These are phyloP conservation scores for Funneliformis caledonium DNA, from an alignment of 371 early-diverging fungal species.

Conservation along the genomic window DNA sequence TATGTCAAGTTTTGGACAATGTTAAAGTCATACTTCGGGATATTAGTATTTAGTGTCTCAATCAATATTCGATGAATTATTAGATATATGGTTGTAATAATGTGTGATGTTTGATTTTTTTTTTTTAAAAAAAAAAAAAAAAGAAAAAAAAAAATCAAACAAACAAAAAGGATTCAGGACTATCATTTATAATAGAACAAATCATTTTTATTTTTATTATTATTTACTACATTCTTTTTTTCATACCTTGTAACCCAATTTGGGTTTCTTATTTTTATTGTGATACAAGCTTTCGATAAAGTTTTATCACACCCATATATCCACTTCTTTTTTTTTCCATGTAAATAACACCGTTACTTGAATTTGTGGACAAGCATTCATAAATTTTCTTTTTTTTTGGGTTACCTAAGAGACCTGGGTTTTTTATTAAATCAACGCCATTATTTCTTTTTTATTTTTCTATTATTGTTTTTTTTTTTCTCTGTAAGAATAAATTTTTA, in stretches of 20 bases:
- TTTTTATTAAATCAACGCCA: background rate
- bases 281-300: background rate
- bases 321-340: background rate
- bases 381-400: background rate
- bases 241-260: background rate
- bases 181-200: constrained; percentile 14
- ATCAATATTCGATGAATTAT: background rate
- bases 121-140: background rate
- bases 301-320: background rate
- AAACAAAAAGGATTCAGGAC: background rate
- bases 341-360: constrained; percentile 20
- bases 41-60: too few species aligned
- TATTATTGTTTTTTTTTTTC: background rate
- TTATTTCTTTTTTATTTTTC: background rate
- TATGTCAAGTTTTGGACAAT: constrained; percentile 20
- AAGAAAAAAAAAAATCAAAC: background rate
- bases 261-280: constrained; percentile 19
- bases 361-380: constrained; percentile 25
- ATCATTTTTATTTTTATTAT: constrained; percentile 8
- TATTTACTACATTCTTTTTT: background rate
- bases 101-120: background rate
- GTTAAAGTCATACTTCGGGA: background rate
- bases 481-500: constrained; percentile 11
- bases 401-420: background rate
- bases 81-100: constrained; percentile 22